phyloP scores from a whole-genome alignment of 2,329 filamentous ascomycete species.

The Rhynchosporium agropyri region DNA sequence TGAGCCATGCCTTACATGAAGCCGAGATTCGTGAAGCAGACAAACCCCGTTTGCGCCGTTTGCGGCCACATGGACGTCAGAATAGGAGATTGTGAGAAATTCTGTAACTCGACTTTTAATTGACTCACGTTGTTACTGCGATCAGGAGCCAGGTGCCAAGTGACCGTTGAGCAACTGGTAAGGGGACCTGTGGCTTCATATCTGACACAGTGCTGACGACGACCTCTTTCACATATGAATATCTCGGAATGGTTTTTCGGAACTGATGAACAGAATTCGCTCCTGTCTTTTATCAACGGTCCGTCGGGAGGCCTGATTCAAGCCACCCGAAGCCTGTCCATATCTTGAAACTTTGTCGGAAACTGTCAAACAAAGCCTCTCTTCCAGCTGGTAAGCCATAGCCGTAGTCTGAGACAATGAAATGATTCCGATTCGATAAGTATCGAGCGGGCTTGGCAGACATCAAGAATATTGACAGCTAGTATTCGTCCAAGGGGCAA shows the following conservation, averaged over 20 bases:
- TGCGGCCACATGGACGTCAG: constrained; percentile 8
- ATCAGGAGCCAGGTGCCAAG: not conserved
- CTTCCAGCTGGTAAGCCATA: not conserved
- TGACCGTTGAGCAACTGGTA: not conserved
- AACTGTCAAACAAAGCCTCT: constrained; percentile 3
- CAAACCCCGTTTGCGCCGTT: constrained; percentile 18
- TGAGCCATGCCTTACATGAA: constrained; percentile 17
- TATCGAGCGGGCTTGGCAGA: not conserved
- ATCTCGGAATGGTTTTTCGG: not conserved
- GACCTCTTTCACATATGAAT: not conserved
- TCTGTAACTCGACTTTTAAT: constrained; percentile 6
- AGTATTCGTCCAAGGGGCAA: not conserved
- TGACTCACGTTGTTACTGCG: constrained; percentile 12
- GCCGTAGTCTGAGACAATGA: not conserved
- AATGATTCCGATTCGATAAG: not conserved
- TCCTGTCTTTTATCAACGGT: not conserved
- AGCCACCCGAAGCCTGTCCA: constrained; percentile 14
- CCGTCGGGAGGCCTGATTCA: not conserved
- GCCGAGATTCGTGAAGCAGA: constrained; percentile 7
- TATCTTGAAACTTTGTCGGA: not conserved
- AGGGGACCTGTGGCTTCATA: constrained; percentile 12
- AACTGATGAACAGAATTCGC: not conserved
- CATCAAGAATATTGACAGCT: no score
- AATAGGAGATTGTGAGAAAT: not conserved
- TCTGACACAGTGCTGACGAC: not conserved